These are phyloP conservation scores for Letharia columbiana DNA, from an alignment of 495 filamentous ascomycete species.

Conservation along the genomic window DNA sequence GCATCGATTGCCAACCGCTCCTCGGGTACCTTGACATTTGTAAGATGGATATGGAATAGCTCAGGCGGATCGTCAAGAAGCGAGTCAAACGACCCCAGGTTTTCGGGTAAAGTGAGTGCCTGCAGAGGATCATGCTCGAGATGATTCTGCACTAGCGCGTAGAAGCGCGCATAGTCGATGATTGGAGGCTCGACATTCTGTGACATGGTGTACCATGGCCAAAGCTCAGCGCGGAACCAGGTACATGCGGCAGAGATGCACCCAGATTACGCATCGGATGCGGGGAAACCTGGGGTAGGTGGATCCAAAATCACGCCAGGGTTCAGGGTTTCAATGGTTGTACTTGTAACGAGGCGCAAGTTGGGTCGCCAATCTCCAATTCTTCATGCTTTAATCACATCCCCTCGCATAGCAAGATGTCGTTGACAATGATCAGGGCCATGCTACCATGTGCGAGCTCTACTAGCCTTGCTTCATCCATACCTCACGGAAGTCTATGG, in stretches of 20 bases:
- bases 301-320: not conserved
- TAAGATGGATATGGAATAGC: slow-evolving; percentile 3
- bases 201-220: slow-evolving; percentile 19
- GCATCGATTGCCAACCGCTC: slow-evolving; percentile 23
- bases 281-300: slow-evolving; percentile 9
- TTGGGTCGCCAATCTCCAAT: not conserved
- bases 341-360: not conserved
- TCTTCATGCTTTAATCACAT: not conserved
- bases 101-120: slow-evolving; percentile 4
- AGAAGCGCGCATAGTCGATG: slow-evolving; percentile 38
- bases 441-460: not conserved
- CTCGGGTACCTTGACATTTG: slow-evolving; percentile 3
- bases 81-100: not conserved
- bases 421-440: not conserved
- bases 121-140: slow-evolving; percentile 25
- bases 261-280: not conserved
- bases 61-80: slow-evolving; percentile 10
- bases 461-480: not conserved
- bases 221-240: not conserved
- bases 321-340: not conserved
- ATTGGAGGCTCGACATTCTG: slow-evolving; percentile 27
- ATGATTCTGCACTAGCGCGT: slow-evolving; percentile 32
- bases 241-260: not conserved
- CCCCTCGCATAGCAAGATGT: not conserved
- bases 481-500: not conserved